phyloP scores from a whole-genome alignment of 768 basidiomycete genomes.

The Termitomyces sp. region DNA sequence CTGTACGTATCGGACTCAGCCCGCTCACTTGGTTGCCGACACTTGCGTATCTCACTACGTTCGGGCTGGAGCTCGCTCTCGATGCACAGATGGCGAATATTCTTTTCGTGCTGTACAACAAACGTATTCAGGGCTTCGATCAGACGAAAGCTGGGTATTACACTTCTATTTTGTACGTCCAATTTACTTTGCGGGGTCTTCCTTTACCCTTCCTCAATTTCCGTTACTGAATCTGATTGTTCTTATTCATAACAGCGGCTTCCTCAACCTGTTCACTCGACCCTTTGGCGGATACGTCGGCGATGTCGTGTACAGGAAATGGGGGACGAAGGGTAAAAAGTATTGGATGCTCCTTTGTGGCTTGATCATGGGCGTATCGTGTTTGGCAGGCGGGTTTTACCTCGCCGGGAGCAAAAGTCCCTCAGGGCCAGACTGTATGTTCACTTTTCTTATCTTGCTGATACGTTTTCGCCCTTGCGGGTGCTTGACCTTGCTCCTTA shows the following conservation, averaged over 20 bases:
- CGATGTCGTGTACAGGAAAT: constrained; percentile 39
- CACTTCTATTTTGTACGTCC: constrained; percentile 24
- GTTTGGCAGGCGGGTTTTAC: constrained; percentile 45
- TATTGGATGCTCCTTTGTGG: constrained; percentile 40
- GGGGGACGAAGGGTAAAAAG: constrained; percentile 46
- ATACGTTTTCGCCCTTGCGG: background rate
- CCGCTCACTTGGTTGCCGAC: constrained; percentile 55
- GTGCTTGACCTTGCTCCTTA: background rate
- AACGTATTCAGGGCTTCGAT: constrained; percentile 31
- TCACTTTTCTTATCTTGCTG: background rate
- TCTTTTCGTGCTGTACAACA: constrained; percentile 34
- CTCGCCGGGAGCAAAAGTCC: constrained; percentile 16
- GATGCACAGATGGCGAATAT: constrained; percentile 50
- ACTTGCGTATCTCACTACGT: constrained; percentile 50
- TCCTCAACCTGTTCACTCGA: constrained; percentile 49
- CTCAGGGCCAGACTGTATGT: constrained; percentile 32
- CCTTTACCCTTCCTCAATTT: background rate
- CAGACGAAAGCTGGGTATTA: constrained; percentile 52
- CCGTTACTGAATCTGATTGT: background rate
- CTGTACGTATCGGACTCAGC: constrained; percentile 28
- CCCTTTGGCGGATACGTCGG: constrained; percentile 47
- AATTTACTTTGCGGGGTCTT: background rate
- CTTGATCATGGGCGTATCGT: constrained; percentile 38
- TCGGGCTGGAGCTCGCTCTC: constrained; percentile 55
- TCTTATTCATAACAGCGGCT: constrained; percentile 28